A percentile compares a stretch with the other conserved stretches of the same genome.
Conservation (phyloP, 495 filamentous ascomycete genomes). For the Neurospora sp. region DNA sequence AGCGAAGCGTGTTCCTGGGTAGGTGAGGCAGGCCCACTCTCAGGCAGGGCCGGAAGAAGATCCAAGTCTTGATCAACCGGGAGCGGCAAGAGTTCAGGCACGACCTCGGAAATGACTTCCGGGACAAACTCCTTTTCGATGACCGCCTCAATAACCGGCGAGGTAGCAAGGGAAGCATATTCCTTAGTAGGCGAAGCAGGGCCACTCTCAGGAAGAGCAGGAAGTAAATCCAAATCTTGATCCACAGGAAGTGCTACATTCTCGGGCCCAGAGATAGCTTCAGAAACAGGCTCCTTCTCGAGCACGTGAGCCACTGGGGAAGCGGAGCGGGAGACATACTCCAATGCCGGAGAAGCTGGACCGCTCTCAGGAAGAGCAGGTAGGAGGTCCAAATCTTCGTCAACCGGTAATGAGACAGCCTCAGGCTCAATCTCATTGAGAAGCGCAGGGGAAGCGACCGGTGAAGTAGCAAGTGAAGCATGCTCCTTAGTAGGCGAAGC, state of each 20-base stretch:
- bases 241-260: neutral
- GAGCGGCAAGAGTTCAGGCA: neutral
- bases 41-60: neutral
- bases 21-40: neutral
- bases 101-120: too few species aligned
- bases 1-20: neutral
- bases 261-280: neutral
- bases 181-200: neutral
- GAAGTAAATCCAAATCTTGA: neutral
- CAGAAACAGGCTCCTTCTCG: neutral
- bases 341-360: neutral
- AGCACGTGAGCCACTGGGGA: neutral
- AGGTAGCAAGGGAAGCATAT: neutral
- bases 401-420: neutral
- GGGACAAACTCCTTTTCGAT: neutral
- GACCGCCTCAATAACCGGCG: neutral
- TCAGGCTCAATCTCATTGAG: neutral
- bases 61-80: neutral
- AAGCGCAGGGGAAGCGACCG: neutral
- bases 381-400: neutral
- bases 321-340: neutral
- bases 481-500: neutral
- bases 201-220: constrained; percentile 1
- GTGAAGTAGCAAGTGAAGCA: neutral
- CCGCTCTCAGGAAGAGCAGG: constrained; percentile 1